Conservation (phyloP, 768 basidiomycete genomes). For the Phaffia tasmanica region DNA sequence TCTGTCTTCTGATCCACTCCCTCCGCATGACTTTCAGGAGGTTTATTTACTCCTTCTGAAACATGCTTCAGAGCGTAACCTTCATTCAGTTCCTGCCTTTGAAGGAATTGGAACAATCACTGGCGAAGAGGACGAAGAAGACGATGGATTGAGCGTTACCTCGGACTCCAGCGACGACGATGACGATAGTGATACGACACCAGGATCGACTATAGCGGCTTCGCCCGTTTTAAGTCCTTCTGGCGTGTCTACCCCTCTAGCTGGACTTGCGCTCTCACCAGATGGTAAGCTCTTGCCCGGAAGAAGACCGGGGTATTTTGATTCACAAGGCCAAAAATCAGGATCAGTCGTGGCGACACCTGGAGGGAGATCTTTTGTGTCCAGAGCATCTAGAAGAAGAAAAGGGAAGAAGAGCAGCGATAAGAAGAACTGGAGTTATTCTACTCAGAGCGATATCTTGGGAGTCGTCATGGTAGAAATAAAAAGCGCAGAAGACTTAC, state of each 20-base stretch:
- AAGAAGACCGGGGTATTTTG: slow-evolving; percentile 31
- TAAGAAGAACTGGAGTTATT: slow-evolving; percentile 24
- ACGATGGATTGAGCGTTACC: slow-evolving; percentile 41
- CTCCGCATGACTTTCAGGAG: slow-evolving; percentile 37
- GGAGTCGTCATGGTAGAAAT: slow-evolving; percentile 96
- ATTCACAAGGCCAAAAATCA: slow-evolving; percentile 23
- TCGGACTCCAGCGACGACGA: slow-evolving; percentile 44
- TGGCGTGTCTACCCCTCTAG: slow-evolving; percentile 6
- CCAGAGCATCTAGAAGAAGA: slow-evolving; percentile 15
- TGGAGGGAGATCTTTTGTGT: slow-evolving; percentile 24
- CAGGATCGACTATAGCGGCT: slow-evolving; percentile 39
- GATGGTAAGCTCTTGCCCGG: slow-evolving; percentile 28
- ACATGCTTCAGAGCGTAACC: slow-evolving; percentile 47
- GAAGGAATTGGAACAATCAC: slow-evolving; percentile 51
- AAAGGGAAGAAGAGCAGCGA: slow-evolving; percentile 16
- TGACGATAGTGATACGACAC: slow-evolving; percentile 41
- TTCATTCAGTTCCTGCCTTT: slow-evolving; percentile 54
- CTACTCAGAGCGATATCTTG: slow-evolving; percentile 59
- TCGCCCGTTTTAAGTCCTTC: slow-evolving; percentile 1
- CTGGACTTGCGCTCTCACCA: slow-evolving; percentile 29
- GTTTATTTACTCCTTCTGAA: slow-evolving; percentile 56
- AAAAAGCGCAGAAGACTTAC: slow-evolving; percentile 66
- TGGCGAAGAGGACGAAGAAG: slow-evolving; percentile 42
- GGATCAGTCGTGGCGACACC: slow-evolving; percentile 29
- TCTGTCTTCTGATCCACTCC: neutral